Conservation (phyloP, 2,329 filamentous ascomycete genomes). For the Neospermospora avenae region DNA sequence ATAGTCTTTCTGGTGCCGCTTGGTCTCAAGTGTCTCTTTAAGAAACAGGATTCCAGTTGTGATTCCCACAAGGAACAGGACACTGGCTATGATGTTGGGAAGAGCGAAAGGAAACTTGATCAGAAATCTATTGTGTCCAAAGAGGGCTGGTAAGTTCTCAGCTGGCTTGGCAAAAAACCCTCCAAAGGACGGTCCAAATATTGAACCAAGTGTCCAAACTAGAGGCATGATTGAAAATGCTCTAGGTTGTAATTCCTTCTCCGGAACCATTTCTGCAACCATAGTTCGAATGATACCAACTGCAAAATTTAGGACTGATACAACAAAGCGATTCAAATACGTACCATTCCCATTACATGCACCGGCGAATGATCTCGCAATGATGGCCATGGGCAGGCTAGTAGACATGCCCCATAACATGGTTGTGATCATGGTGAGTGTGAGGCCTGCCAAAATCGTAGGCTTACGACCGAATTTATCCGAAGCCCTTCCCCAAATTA, state of each 20-base stretch:
- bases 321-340: not conserved
- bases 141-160: slow-evolving; percentile 67
- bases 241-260: slow-evolving; percentile 79
- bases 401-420: slow-evolving; percentile 81
- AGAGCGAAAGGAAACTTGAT: slow-evolving; percentile 76
- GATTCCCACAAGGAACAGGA: slow-evolving; percentile 77
- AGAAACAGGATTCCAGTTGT: slow-evolving; percentile 74
- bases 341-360: slow-evolving; percentile 79
- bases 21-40: slow-evolving; percentile 77
- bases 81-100: slow-evolving; percentile 75
- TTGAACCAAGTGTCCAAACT: slow-evolving; percentile 81
- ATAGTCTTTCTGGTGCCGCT: slow-evolving; percentile 66
- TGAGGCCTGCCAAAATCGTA: slow-evolving; percentile 68
- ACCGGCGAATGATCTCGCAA: slow-evolving; percentile 74
- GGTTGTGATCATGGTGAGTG: slow-evolving; percentile 78
- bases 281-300: slow-evolving; percentile 90
- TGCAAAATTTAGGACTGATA: slow-evolving; percentile 34
- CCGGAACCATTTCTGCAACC: slow-evolving; percentile 88
- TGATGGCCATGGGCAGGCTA: slow-evolving; percentile 75
- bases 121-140: slow-evolving; percentile 65
- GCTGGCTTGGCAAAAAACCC: slow-evolving; percentile 82
- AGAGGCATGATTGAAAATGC: slow-evolving; percentile 95
- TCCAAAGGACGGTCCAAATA: slow-evolving; percentile 85
- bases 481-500: slow-evolving; percentile 73
- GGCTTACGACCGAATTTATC: slow-evolving; percentile 81